phyloP scores from a whole-genome alignment of 2,329 filamentous ascomycete genomes.

The Colletotrichum cereale region DNA sequence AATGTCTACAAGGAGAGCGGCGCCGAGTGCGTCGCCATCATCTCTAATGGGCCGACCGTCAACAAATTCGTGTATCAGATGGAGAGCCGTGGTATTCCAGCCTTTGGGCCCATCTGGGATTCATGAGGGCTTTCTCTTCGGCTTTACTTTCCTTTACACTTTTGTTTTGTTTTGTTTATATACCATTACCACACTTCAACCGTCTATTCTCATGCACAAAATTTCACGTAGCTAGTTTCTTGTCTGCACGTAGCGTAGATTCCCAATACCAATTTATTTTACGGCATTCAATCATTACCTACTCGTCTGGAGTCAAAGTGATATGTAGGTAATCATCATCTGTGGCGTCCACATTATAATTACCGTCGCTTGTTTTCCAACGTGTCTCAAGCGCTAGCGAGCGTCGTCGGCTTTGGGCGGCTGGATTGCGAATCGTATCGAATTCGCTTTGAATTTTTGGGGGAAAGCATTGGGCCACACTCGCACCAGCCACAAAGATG shows the following conservation, averaged over 20 bases:
- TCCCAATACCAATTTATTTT: neutral
- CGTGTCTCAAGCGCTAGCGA: neutral
- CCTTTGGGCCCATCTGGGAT: slow-evolving; percentile 82
- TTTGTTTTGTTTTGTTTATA: neutral
- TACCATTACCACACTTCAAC: neutral
- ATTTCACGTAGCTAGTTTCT: neutral
- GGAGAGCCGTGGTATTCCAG: slow-evolving; percentile 73
- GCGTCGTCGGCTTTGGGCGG: neutral
- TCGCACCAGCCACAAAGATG: neutral
- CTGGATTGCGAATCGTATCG: neutral
- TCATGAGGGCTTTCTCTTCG: slow-evolving; percentile 46
- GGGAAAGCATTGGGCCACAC: neutral
- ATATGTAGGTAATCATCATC: neutral
- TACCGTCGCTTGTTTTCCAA: too few species aligned
- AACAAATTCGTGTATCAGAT: slow-evolving; percentile 76
- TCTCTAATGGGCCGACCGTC: slow-evolving; percentile 77
- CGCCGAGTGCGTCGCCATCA: slow-evolving; percentile 79
- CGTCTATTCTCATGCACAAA: neutral
- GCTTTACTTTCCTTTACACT: neutral
- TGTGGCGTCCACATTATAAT: neutral
- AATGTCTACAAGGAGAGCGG: slow-evolving; percentile 68
- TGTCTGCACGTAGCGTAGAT: neutral
- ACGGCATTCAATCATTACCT: neutral
- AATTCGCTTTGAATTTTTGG: too few species aligned
- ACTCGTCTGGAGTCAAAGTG: too few species aligned